A percentile compares a stretch with the other conserved stretches of the same genome.
Conservation (phyloP, 441 rosid species). For the Jatropha podagrica region DNA sequence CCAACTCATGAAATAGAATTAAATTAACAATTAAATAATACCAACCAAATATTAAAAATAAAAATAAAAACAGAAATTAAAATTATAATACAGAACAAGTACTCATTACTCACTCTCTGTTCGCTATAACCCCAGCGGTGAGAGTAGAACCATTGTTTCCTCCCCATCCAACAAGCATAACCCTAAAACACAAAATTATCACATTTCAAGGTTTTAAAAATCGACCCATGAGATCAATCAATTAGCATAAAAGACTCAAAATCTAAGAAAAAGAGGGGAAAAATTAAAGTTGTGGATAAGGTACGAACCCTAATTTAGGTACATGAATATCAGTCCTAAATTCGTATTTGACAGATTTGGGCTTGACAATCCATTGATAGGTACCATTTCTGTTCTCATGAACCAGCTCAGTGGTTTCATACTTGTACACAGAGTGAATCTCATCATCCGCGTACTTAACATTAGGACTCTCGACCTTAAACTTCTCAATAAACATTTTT, state of each 20-base stretch:
- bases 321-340: conserved; percentile 77
- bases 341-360: conserved; percentile 81
- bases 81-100: neutral
- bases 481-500: conserved; percentile 78
- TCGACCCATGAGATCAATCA: conserved; percentile 10
- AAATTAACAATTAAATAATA: neutral
- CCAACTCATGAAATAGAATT: neutral
- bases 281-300: neutral
- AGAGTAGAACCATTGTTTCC: conserved; percentile 91
- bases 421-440: conserved; percentile 62
- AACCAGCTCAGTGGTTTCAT: conserved; percentile 82
- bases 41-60: neutral
- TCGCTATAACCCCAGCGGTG: conserved; percentile 85
- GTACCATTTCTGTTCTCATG: conserved; percentile 75
- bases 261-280: neutral
- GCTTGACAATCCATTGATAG: conserved; percentile 85
- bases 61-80: neutral
- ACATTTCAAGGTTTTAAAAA: conserved; percentile 8
- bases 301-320: conserved; percentile 83
- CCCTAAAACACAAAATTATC: conserved; percentile 37
- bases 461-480: conserved; percentile 83
- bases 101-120: conserved; percentile 64
- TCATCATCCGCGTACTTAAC: conserved; percentile 65
- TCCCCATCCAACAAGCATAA: conserved; percentile 98
- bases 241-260: neutral